Base-by-base conservation (phyloP, 1,284 basidiomycete genomes). In the Pseudomicrostroma phylloplanum region DNA sequence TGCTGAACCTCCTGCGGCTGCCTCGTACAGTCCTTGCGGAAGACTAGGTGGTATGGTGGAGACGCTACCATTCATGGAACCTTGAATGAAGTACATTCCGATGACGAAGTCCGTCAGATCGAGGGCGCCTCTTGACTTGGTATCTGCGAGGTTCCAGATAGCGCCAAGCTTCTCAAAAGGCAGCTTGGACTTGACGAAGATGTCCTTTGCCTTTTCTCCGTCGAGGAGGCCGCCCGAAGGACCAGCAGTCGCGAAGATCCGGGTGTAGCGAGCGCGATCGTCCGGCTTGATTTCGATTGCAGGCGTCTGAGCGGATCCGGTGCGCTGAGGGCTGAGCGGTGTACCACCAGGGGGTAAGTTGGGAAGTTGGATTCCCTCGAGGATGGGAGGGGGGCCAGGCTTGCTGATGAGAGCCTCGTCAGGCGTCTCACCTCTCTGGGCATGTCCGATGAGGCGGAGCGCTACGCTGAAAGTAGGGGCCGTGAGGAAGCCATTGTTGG, bases 91-190 rank as follows among this genome's bases (percentile, higher is more conserved):
- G 64, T 81, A 76, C 96, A 99, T 96, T 58, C 90, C 96, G 74
- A 99, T 87, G 67, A 89, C 89, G 78, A 98, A 99, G 81, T 99
- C 96, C 51, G 89, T 85, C 23, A 87, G 83, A 78, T 98, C 96
- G 64, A 99, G 86, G 2, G 85, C 83, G 48, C 96, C 96, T 64
- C 96, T 86, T 69, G 89, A 86, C 80, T 93, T 90, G 0, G 92
- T 94, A 80, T 99, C 96, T 19, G 94, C 90, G 41, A 99, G 85
- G 69, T 86, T 89, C 94, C 96, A 99, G 81, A 98, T 96, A 78
- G 91, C 89, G 46, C 90, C 88, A 30, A 99, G 85, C 75, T 89
- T 90, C 61, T 96, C 92, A 70, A 90, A 88, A 1, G 88, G 84
- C 46, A 99, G 84, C 74, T 91, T 89, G 57, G 92, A 96, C 82